Percentiles rank a stretch among this genome's conserved stretches.
Evolutionary conservation across 345 rosid genomes (phyloP).

Genomic region (Stellera chamaejasme): DNA sequence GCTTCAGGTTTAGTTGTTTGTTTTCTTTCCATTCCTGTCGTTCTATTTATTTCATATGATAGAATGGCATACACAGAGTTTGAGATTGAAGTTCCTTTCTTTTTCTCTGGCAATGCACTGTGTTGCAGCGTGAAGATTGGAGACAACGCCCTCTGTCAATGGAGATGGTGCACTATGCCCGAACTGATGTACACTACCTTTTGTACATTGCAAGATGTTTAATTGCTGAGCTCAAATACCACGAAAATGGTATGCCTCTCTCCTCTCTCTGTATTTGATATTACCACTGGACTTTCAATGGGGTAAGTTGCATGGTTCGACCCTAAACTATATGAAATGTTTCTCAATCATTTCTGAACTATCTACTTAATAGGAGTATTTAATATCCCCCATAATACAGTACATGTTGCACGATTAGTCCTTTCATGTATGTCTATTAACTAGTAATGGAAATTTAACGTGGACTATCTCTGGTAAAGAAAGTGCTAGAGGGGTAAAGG

Average conservation of each 20-base stretch:
- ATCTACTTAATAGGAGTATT: too few relatives aligned
- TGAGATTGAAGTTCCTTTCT: neutral
- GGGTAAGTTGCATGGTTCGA: too few relatives aligned
- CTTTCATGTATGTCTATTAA: too few relatives aligned
- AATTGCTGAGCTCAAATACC: slow-evolving; percentile 56
- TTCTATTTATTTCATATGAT: neutral
- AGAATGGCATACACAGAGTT: neutral
- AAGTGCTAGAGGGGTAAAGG: too few relatives aligned
- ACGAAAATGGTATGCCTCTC: slow-evolving; percentile 40
- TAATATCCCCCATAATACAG: too few relatives aligned
- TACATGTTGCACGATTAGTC: too few relatives aligned
- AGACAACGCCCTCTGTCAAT: slow-evolving; percentile 82
- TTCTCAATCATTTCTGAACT: too few relatives aligned
- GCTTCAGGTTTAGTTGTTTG: slow-evolving; percentile 53
- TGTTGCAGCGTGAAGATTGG: slow-evolving; percentile 91
- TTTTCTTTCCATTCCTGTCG: neutral
- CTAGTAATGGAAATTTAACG: too few relatives aligned
- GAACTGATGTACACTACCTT: slow-evolving; percentile 79
- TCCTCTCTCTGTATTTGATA: neutral
- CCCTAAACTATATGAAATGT: too few relatives aligned
- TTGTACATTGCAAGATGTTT: slow-evolving; percentile 58
- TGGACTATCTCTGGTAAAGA: too few relatives aligned
- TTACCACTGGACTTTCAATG: neutral
- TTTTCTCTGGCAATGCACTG: slow-evolving; percentile 12
- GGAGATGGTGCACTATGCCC: slow-evolving; percentile 79